Percentiles rank a stretch among this genome's conserved stretches.
Conservation (phyloP, 2,329 filamentous ascomycete genomes). For the Aspergillus melleus region DNA sequence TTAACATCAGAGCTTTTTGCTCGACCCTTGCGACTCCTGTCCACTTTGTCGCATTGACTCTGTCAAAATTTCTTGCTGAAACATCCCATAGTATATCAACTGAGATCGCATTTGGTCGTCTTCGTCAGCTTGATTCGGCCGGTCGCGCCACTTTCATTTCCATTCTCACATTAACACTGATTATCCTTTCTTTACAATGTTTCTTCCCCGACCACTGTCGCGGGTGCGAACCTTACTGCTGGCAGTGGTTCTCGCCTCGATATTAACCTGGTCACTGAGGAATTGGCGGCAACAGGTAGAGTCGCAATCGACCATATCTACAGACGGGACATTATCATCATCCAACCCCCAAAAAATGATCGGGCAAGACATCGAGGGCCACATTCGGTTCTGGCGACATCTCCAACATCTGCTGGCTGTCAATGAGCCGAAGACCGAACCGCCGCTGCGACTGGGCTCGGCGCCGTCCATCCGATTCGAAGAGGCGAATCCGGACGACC, state of each 20-base stretch:
- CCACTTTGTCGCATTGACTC: neutral
- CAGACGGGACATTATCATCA: neutral
- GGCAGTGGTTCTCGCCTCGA: conserved; percentile 13
- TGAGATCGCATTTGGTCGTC: neutral
- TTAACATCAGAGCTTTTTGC: neutral
- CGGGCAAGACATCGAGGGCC: conserved; percentile 15
- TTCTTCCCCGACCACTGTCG: conserved; percentile 15
- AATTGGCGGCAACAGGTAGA: conserved; percentile 8
- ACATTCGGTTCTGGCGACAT: conserved; percentile 35
- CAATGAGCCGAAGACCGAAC: conserved; percentile 30
- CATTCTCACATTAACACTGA: neutral
- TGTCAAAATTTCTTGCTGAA: neutral
- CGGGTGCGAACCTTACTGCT: conserved; percentile 21
- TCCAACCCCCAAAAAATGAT: neutral
- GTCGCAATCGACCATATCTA: neutral
- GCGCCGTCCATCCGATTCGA: conserved; percentile 30
- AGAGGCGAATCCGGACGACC: conserved; percentile 24
- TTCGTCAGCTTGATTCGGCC: neutral
- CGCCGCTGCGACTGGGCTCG: conserved; percentile 28
- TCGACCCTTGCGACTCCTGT: neutral
- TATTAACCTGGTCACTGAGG: conserved; percentile 19
- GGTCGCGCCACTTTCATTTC: neutral
- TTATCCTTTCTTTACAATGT: conserved; percentile 8
- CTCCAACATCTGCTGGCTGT: conserved; percentile 33
- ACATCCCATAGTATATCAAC: neutral